Conservation (phyloP, 2,329 filamentous ascomycete species). For the Sporothrix pallida region DNA sequence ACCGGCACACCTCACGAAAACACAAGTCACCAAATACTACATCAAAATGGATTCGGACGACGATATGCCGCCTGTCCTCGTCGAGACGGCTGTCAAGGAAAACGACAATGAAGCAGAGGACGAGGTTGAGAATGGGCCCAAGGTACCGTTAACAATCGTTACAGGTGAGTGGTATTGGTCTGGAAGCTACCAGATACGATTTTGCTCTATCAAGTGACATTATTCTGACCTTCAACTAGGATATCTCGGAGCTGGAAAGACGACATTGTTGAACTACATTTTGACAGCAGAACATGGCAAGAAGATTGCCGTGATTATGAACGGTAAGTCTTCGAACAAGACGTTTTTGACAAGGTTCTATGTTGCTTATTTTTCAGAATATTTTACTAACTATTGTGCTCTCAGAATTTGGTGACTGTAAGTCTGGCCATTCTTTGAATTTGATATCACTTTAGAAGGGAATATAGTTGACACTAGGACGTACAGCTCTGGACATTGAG, state of each 20-base stretch:
- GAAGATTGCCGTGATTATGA: slow-evolving; percentile 97
- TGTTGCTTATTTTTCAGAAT: too few relatives aligned
- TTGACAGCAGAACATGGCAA: slow-evolving; percentile 94
- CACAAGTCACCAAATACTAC: neutral
- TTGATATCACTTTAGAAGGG: slow-evolving; percentile 26
- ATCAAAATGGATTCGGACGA: slow-evolving; percentile 66
- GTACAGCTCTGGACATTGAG: slow-evolving; percentile 84
- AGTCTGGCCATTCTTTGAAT: slow-evolving; percentile 8
- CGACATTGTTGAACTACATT: slow-evolving; percentile 94
- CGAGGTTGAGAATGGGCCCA: slow-evolving; percentile 60
- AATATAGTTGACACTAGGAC: too few relatives aligned
- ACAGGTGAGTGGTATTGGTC: slow-evolving; percentile 59
- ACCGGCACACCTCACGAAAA: neutral
- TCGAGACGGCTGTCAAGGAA: slow-evolving; percentile 53
- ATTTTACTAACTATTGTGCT: slow-evolving; percentile 35
- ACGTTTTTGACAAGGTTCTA: neutral
- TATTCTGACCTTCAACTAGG: slow-evolving; percentile 55
- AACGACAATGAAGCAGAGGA: slow-evolving; percentile 53
- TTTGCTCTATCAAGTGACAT: neutral
- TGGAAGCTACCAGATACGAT: neutral
- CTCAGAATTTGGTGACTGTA: slow-evolving; percentile 69
- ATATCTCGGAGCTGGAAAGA: slow-evolving; percentile 95
- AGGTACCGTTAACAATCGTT: slow-evolving; percentile 84
- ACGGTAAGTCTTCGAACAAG: slow-evolving; percentile 58
- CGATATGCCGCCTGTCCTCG: slow-evolving; percentile 65